Conservation (phyloP, 805 yeast species). For the Yarrowia yakushimensis region DNA sequence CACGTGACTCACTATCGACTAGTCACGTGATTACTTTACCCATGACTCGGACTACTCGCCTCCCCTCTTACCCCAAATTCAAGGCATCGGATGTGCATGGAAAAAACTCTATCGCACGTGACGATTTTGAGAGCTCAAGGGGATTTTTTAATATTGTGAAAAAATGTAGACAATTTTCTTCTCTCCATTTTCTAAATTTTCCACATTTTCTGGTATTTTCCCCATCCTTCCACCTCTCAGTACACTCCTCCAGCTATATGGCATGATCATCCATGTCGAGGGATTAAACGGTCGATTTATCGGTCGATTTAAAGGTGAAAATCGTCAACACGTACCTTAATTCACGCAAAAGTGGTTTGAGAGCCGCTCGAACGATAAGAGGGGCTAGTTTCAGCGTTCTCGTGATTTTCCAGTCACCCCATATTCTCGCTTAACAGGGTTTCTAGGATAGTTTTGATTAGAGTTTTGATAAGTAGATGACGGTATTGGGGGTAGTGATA, state of each 20-base stretch:
- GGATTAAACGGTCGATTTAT: neutral
- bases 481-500: no score
- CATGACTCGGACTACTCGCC: no score
- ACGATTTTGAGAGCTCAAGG: neutral
- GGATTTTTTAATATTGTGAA: neutral
- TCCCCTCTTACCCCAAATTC: neutral
- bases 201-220: neutral
- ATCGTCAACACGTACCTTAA: neutral
- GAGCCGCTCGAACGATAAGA: neutral
- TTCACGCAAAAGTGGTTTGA: constrained; percentile 6
- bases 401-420: neutral
- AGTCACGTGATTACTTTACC: no score
- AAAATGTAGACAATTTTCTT: neutral
- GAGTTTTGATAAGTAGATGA: neutral
- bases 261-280: neutral
- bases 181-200: neutral
- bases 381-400: no score
- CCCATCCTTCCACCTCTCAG: neutral
- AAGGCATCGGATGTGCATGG: constrained; percentile 9
- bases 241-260: neutral
- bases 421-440: neutral
- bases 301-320: neutral
- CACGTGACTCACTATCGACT: no score
- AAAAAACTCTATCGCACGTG: neutral
- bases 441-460: neutral